These are phyloP conservation scores for Penicillium ochrochloron DNA, from an alignment of 495 filamentous ascomycete genomes.

Conservation along the genomic window DNA sequence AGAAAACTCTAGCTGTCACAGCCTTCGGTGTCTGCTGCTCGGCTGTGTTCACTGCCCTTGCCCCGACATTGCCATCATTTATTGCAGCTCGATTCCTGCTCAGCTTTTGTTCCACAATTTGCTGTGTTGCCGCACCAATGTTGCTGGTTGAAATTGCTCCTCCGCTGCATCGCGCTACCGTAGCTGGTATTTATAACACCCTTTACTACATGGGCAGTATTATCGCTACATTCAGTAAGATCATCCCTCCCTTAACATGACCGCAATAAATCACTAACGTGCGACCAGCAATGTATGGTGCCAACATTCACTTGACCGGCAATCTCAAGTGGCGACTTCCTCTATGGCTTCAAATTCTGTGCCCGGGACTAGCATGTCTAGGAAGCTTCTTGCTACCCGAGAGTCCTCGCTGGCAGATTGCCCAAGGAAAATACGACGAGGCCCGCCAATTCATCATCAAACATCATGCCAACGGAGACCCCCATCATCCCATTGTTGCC, in stretches of 20 bases:
- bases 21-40: not conserved
- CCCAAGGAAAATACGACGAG: not conserved
- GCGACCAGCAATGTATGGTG: not conserved
- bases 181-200: conserved; percentile 3
- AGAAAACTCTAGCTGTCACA: not conserved
- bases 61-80: not conserved
- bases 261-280: not conserved
- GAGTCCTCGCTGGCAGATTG: conserved; percentile 2
- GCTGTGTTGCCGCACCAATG: not conserved
- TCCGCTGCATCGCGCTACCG: not conserved
- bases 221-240: not conserved
- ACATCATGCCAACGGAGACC: not conserved
- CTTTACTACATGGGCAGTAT: conserved; percentile 1
- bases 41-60: not conserved
- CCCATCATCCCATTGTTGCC: conserved; percentile 1
- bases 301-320: not conserved
- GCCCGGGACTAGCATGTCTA: not conserved
- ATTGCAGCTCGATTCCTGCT: not conserved
- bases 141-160: conserved; percentile 1
- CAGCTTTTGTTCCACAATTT: conserved; percentile 1
- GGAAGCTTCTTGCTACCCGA: not conserved
- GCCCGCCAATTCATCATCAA: not conserved
- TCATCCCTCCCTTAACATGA: not conserved
- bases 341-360: not conserved
- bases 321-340: conserved; percentile 3